These are phyloP conservation scores for Protomyces inouyei DNA, from an alignment of 1,139 yeast genomes.

Conservation along the genomic window DNA sequence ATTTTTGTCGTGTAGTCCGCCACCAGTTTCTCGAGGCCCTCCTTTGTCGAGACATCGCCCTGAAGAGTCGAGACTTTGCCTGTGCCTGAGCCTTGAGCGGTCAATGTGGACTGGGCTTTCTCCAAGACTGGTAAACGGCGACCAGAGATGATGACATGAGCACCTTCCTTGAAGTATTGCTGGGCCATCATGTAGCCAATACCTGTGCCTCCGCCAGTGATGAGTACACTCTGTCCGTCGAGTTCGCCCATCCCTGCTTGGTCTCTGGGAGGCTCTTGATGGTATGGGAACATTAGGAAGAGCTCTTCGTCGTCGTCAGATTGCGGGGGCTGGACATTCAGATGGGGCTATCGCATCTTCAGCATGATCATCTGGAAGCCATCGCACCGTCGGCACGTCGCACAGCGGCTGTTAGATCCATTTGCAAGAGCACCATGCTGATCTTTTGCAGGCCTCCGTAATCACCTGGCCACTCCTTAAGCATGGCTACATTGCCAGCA, in stretches of 20 bases:
- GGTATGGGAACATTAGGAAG: no score
- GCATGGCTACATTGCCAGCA: constrained; percentile 5
- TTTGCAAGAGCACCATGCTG: not conserved
- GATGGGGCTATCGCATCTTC: no score
- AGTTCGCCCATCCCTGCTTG: constrained; percentile 28
- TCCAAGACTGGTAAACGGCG: constrained; percentile 32
- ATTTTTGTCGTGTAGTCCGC: constrained; percentile 26
- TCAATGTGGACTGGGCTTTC: constrained; percentile 14
- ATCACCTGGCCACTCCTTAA: constrained; percentile 21
- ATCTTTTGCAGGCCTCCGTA: constrained; percentile 24
- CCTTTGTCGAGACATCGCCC: constrained; percentile 33
- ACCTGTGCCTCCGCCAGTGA: constrained; percentile 35
- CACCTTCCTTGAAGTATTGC: constrained; percentile 33
- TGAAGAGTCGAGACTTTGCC: constrained; percentile 27
- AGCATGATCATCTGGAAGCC: no score
- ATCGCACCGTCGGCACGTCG: no score
- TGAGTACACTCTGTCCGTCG: constrained; percentile 31
- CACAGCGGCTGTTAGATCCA: not conserved
- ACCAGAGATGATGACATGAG: constrained; percentile 34
- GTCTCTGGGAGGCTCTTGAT: not conserved
- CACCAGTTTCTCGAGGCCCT: constrained; percentile 28
- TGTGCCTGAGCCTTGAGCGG: constrained; percentile 3
- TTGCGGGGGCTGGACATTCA: no score
- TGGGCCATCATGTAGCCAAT: constrained; percentile 34
- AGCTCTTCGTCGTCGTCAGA: no score